A percentile compares a stretch with the other conserved stretches of the same genome.
Conservation (phyloP, 2,329 filamentous ascomycete species). For the Colletotrichum eremochloae region DNA sequence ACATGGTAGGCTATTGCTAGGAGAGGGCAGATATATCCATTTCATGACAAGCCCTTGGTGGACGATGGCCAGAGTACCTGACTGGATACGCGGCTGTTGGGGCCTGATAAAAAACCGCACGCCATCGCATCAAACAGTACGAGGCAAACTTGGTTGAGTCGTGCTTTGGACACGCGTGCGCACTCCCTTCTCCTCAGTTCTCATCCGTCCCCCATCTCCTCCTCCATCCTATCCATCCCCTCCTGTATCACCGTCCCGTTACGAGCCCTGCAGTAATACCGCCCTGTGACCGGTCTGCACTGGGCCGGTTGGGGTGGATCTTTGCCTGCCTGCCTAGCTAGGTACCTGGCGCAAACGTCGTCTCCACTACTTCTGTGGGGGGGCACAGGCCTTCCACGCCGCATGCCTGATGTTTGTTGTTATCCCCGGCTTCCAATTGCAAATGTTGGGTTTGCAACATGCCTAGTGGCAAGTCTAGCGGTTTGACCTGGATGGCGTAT, state of each 20-base stretch:
- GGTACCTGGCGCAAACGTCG: slow-evolving; percentile 25
- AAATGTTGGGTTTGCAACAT: neutral
- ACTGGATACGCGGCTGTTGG: neutral
- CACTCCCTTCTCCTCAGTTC: neutral
- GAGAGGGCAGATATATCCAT: neutral
- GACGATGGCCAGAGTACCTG: neutral
- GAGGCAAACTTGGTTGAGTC: slow-evolving; percentile 15
- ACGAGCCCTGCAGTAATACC: slow-evolving; percentile 20
- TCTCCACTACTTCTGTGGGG: slow-evolving; percentile 25
- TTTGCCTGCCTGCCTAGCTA: slow-evolving; percentile 6
- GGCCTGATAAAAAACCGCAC: neutral
- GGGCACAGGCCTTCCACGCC: slow-evolving; percentile 4
- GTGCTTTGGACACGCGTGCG: neutral
- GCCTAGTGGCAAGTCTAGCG: too few relatives aligned
- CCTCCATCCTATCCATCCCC: neutral
- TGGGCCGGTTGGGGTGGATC: slow-evolving; percentile 18
- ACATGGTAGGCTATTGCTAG: neutral
- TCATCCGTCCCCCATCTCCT: slow-evolving; percentile 5
- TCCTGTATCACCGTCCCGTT: slow-evolving; percentile 12
- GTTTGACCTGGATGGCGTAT: neutral
- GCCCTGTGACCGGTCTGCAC: slow-evolving; percentile 33
- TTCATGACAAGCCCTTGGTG: neutral
- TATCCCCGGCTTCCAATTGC: neutral
- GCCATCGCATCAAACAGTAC: neutral
- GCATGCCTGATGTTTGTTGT: slow-evolving; percentile 16